Base-by-base conservation (phyloP, 108 stramenopile genomes). In the Nitzschia putrida region DNA sequence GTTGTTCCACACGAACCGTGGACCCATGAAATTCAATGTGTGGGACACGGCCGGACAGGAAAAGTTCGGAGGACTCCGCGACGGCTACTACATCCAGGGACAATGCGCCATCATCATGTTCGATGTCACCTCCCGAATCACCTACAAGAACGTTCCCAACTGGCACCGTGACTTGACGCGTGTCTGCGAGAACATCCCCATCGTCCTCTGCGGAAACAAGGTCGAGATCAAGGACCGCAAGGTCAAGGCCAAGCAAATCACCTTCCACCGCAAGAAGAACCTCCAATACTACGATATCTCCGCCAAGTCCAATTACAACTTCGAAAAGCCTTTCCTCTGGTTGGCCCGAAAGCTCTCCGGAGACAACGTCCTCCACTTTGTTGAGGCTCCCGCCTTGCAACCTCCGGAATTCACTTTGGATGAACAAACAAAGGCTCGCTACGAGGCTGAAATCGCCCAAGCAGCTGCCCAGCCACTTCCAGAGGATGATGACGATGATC, bases 41-140 rank as follows among this genome's bases (percentile, higher is more conserved):
- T 99, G 99, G 99, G 99, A 99, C 73, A 99, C 99, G 16, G 99
- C 99, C 38, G 99, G 99, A 45, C 99, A 99, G 84, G 99, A 99
- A 66, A 98, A 97, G 82, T 98, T 97, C 60, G 97, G 97, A 25
- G 99, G 97, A 50, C 88, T 99, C 25, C 94, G 97, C 52, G 99
- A 99, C 76, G 98, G 95, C 69, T 92, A 92, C 74, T 94, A 92
- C 94, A 98, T 99, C 83, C 96, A 98, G 76, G 98, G 98, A 13
- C 97, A 99, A 77, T 98, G 98, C 66, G 98, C 97, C 69, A 99
- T 99, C 71, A 99, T 99, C 83, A 98, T 98, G 97, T 97, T 97
- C 57, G 97, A 97, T 65, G 94, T 97, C 24, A 96, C 97, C 4
- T 89, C 89, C 51, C 96, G 99, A 57, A 98, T 98, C 81, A 98